A percentile compares a stretch with the other conserved stretches of the same genome.
Evolutionary conservation across 139 green algal genomes (phyloP).

Genomic region (Chlamydomonas incerta): DNA sequence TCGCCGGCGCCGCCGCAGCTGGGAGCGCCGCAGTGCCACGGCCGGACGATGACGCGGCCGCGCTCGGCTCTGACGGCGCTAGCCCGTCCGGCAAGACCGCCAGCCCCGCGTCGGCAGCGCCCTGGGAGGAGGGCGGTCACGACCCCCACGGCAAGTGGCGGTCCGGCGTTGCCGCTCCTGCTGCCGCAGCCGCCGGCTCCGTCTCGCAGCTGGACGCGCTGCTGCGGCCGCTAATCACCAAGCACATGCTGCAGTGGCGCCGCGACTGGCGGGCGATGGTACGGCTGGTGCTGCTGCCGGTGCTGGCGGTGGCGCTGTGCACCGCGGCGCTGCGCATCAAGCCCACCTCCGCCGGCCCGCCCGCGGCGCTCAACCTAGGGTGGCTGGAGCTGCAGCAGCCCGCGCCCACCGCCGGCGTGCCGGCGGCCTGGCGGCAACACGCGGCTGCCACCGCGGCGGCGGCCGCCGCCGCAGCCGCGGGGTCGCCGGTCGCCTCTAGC

Average conservation of each 20-base stretch:
- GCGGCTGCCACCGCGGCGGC: background rate
- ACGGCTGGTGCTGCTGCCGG: constrained; percentile 28
- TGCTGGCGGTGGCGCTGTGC: constrained; percentile 9
- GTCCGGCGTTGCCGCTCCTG: no score
- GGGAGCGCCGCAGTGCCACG: no score
- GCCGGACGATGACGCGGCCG: no score
- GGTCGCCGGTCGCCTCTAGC: background rate
- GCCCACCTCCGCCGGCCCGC: background rate
- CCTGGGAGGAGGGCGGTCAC: no score
- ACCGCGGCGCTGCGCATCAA: background rate
- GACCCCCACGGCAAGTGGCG: no score
- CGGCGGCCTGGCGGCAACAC: background rate
- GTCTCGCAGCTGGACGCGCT: background rate
- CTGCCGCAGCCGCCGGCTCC: no score
- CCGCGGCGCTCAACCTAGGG: background rate
- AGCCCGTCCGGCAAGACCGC: no score
- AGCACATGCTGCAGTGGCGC: background rate
- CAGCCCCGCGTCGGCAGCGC: no score
- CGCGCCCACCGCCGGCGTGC: background rate
- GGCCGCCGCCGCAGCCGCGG: background rate
- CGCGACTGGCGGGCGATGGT: background rate
- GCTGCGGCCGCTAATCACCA: background rate
- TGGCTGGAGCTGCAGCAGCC: constrained; percentile 17
- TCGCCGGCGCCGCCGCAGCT: no score
- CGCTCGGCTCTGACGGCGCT: no score